These are phyloP conservation scores for Penicillium sp. DNA, from an alignment of 2,329 filamentous ascomycete species.

Conservation along the genomic window DNA sequence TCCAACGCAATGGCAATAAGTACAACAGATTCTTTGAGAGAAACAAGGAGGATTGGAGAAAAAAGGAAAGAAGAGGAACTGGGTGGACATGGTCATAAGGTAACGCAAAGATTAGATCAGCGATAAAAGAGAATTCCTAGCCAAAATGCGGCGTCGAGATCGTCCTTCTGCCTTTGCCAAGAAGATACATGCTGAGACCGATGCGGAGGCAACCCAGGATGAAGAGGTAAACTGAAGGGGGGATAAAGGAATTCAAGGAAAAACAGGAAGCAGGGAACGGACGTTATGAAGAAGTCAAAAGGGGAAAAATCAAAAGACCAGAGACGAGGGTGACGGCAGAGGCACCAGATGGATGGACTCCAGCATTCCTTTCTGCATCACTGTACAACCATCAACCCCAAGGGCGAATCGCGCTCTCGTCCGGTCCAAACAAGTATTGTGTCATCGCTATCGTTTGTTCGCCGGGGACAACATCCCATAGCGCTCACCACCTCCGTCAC, in stretches of 20 bases:
- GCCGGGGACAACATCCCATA: slow-evolving; percentile 14
- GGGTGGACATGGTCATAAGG: slow-evolving; percentile 17
- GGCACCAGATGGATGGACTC: slow-evolving; percentile 6
- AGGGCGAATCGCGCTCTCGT: slow-evolving; percentile 18
- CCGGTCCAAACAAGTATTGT: slow-evolving; percentile 22
- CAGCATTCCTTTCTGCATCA: slow-evolving; percentile 6
- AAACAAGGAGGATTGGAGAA: slow-evolving; percentile 13
- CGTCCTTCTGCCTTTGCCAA: slow-evolving; percentile 17
- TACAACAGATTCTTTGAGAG: slow-evolving; percentile 24
- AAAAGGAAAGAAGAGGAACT: slow-evolving; percentile 6
- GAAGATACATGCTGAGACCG: slow-evolving; percentile 27
- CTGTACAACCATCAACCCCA: slow-evolving; percentile 15
- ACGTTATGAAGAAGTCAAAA: slow-evolving; percentile 22
- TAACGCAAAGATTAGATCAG: slow-evolving; percentile 17
- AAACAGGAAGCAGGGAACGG: slow-evolving; percentile 28
- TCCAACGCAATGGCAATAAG: slow-evolving; percentile 21
- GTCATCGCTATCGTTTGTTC: slow-evolving; percentile 29
- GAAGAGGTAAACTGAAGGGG: slow-evolving; percentile 25
- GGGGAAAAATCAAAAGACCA: slow-evolving; percentile 12
- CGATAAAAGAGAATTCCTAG: slow-evolving; percentile 19
- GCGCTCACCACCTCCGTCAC: slow-evolving; percentile 22
- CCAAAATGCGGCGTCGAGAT: slow-evolving; percentile 21
- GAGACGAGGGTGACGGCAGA: slow-evolving; percentile 10
- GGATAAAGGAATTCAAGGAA: slow-evolving; percentile 32
- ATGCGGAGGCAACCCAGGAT: slow-evolving; percentile 36